Conservation (phyloP, 2,329 filamentous ascomycete genomes). For the Ophiostoma pallidulum region DNA sequence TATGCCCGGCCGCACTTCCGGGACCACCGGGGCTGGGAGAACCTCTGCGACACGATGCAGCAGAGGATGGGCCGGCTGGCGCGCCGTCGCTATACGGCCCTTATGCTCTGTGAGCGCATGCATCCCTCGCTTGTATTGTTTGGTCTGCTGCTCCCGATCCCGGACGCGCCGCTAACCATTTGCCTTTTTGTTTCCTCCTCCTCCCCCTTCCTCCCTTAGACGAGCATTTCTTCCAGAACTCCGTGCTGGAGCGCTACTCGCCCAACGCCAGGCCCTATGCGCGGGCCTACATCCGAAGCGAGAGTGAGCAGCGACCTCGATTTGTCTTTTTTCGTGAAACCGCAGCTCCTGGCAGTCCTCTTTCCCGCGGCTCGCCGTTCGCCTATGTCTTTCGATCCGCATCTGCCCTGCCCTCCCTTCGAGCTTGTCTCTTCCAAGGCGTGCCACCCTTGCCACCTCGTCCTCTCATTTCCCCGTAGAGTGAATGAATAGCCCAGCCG, state of each 20-base stretch:
- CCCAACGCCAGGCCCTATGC: conserved; percentile 17
- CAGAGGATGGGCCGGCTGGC: conserved; percentile 15
- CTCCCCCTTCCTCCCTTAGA: conserved; percentile 16
- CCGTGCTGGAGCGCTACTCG: conserved; percentile 18
- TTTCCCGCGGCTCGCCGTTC: too few relatives aligned
- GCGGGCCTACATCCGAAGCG: conserved; percentile 10
- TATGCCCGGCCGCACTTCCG: conserved; percentile 4
- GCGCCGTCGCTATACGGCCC: conserved; percentile 21
- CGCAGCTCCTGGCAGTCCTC: too few relatives aligned
- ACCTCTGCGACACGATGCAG: conserved; percentile 17
- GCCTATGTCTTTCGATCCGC: too few relatives aligned
- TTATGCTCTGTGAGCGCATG: conserved; percentile 22
- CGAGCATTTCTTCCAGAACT: conserved; percentile 27
- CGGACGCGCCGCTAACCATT: too few relatives aligned
- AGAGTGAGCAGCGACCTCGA: too few relatives aligned
- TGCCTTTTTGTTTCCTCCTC: not conserved
- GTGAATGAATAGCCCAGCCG: too few relatives aligned
- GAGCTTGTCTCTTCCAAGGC: not conserved
- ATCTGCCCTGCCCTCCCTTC: not conserved
- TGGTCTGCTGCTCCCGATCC: too few relatives aligned
- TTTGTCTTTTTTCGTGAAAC: not conserved
- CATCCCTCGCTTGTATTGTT: too few relatives aligned
- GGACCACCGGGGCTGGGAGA: conserved; percentile 17
- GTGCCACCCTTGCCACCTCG: too few relatives aligned
- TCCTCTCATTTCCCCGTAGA: too few relatives aligned